These are phyloP conservation scores for Lolium rigidum DNA, from an alignment of 176 grass and related monocot species.

Conservation along the genomic window DNA sequence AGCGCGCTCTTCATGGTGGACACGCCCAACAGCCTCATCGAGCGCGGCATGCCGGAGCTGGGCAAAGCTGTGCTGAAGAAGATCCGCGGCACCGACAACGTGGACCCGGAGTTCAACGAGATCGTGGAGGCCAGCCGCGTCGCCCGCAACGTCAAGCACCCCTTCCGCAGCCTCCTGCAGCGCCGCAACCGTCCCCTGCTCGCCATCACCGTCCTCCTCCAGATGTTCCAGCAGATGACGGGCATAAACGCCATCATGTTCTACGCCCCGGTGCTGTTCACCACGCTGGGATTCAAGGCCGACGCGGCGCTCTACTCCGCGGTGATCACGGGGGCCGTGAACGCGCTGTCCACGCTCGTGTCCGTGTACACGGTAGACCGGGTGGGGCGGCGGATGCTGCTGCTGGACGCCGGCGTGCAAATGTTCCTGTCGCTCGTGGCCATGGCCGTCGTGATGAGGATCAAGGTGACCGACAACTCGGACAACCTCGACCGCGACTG, in stretches of 20 bases:
- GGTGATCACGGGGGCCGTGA: conserved; percentile 82
- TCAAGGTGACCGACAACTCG: conserved; percentile 67
- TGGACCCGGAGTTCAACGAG: conserved; percentile 80
- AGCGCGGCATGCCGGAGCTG: conserved; percentile 57
- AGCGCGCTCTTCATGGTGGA: conserved; percentile 68
- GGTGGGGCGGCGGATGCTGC: conserved; percentile 61
- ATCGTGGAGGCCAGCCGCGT: conserved; percentile 76
- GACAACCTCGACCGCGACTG: conserved; percentile 54
- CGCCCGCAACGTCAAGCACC: conserved; percentile 70
- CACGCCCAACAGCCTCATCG: conserved; percentile 82
- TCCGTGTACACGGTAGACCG: conserved; percentile 79
- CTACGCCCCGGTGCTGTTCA: conserved; percentile 88
- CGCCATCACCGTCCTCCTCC: conserved; percentile 72
- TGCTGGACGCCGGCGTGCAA: conserved; percentile 82
- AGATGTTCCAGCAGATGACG: conserved; percentile 88
- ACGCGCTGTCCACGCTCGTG: conserved; percentile 78
- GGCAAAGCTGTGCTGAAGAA: conserved; percentile 68
- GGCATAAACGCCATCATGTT: conserved; percentile 97
- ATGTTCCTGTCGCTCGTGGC: conserved; percentile 77
- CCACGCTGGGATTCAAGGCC: conserved; percentile 77
- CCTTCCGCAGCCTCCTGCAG: conserved; percentile 75
- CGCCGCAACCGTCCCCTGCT: conserved; percentile 73
- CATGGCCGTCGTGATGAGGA: conserved; percentile 60
- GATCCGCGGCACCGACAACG: conserved; percentile 75
- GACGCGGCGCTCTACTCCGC: conserved; percentile 77